These are phyloP conservation scores for Yamadazyma kitorensis DNA, from an alignment of 805 yeast species.

Conservation along the genomic window DNA sequence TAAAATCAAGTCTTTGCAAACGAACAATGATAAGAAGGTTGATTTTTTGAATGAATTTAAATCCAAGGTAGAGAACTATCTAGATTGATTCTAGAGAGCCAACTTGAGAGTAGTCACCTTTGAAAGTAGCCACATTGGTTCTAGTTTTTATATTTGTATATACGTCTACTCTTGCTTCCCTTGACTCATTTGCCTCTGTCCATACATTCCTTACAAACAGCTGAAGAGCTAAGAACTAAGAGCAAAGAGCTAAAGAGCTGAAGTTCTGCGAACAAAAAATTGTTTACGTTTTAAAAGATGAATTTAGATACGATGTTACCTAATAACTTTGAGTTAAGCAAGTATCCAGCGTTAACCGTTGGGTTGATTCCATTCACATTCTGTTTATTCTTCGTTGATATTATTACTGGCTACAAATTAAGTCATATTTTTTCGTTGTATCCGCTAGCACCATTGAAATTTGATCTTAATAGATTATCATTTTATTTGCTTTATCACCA, in stretches of 20 bases:
- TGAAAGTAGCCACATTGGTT: no score
- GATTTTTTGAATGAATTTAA: conserved; percentile 18
- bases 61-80: conserved; percentile 7
- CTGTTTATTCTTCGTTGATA: conserved; percentile 38
- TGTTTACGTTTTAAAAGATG: no score
- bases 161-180: no score
- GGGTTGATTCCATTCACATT: conserved; percentile 59
- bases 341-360: conserved; percentile 57
- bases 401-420: conserved; percentile 24
- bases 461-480: conserved; percentile 53
- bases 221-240: no score
- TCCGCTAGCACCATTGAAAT: conserved; percentile 51
- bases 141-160: no score
- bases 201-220: no score
- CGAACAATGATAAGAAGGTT: conserved; percentile 23
- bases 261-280: no score
- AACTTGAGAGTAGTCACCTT: no score
- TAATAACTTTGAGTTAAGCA: conserved; percentile 7
- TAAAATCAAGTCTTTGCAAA: conserved; percentile 22
- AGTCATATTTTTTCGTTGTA: conserved; percentile 43
- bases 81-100: background rate
- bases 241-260: no score
- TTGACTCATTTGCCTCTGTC: no score
- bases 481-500: conserved; percentile 71
- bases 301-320: background rate